Evolutionary conservation across 441 rosid genomes (phyloP), one percentile per base, ranked within the genome.

Genomic region (Adansonia gregorii): DNA sequence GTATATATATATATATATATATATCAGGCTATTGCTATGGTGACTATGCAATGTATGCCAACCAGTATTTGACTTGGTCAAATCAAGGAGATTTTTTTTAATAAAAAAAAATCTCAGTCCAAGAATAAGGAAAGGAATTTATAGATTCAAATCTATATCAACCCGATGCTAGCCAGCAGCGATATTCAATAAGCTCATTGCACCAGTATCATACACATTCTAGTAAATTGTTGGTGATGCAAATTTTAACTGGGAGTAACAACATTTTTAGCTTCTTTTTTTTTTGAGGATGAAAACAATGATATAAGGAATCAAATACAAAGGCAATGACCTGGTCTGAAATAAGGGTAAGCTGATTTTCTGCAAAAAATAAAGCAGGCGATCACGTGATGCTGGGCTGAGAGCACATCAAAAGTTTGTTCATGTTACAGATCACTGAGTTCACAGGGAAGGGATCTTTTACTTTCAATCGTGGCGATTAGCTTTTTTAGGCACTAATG

Each of bases 61-160:
- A 49, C 54, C 54, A 49, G n/a, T 10, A 49, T 49, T 49, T 80
- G 75, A 69, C 77, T 54, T 5, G 79, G 83, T 79, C 81, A 79
- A 77, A 69, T 15, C 31, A 77, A 49, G 24, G 66, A 19, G 6
- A 72, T 14, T 49, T 49, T 39, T 39, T 39, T 39, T 39, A 3
- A 39, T 39, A 39, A 2, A 39, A 39, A 39, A 39, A 27, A 27
- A 27, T 27, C 35, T 27, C 35, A 27, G 35, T 27, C 35, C 2
- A 1, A 27, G 35, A 27, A 27, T 27, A 27, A 27, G 35, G 35
- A 27, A 27, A 27, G 35, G 35, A 27, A 27, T 27, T 27, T 27
- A 0, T 27, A 27, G 35, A 27, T 27, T 27, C 35, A 27, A 27
- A 27, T 27, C 35, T 27, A 27, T 27, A 27, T 27, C 35, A 27